Conservation (phyloP, 2,329 filamentous ascomycete genomes). For the Alternaria panax region DNA sequence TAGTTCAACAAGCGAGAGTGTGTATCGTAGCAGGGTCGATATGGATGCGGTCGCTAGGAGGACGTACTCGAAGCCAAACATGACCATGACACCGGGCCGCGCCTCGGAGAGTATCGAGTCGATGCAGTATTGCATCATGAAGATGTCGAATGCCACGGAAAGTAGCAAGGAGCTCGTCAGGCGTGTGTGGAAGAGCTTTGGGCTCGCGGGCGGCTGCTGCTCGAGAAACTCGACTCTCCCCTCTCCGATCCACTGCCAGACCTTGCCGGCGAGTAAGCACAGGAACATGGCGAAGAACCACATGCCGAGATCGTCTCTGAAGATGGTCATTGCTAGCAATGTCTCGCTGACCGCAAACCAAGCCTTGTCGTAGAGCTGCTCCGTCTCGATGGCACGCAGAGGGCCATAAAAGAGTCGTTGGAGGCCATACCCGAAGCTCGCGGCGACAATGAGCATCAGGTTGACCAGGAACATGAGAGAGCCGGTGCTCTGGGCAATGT, state of each 20-base stretch:
- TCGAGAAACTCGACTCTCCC: conserved; percentile 93
- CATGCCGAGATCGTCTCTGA: conserved; percentile 90
- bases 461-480: conserved; percentile 96
- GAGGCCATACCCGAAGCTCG: conserved; percentile 81
- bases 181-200: conserved; percentile 83
- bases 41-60: conserved; percentile 81
- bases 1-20: conserved; percentile 78
- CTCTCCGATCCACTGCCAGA: conserved; percentile 98
- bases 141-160: conserved; percentile 80
- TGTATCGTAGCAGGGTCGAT: conserved; percentile 80
- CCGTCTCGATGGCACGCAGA: conserved; percentile 90
- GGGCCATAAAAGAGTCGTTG: conserved; percentile 90
- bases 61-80: conserved; percentile 98
- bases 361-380: conserved; percentile 95
- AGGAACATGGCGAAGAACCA: conserved; percentile 99
- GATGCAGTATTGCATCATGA: conserved; percentile 81
- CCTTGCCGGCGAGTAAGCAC: conserved; percentile 87
- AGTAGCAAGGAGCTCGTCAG: conserved; percentile 79
- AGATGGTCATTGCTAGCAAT: conserved; percentile 96
- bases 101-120: conserved; percentile 85
- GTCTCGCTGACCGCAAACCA: conserved; percentile 99
- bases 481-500: conserved; percentile 94
- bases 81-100: conserved; percentile 98
- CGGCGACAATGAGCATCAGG: conserved; percentile 81
- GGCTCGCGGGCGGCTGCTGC: conserved; percentile 91